A percentile compares a stretch with the other conserved stretches of the same genome.
These are phyloP conservation scores for Sequoiadendron giganteum DNA, from an alignment of 75 land plant species.

Conservation along the genomic window DNA sequence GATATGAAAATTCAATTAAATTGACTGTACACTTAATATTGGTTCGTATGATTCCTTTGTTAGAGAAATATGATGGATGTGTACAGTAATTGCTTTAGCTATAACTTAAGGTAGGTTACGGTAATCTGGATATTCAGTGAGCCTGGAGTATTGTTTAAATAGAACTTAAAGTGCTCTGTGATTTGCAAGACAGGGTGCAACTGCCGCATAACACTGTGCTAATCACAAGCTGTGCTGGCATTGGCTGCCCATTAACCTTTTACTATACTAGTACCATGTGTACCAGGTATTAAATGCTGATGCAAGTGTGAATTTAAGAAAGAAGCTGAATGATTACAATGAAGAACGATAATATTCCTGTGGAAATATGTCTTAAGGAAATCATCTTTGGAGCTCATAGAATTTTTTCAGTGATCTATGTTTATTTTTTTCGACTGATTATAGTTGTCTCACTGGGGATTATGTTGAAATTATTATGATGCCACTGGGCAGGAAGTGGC, in stretches of 20 bases:
- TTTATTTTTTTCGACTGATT: too few species aligned
- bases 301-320: not conserved
- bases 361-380: too few species aligned
- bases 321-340: too few species aligned
- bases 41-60: not conserved
- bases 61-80: not conserved
- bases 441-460: too few species aligned
- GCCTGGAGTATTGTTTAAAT: not conserved
- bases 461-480: too few species aligned
- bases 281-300: too few species aligned
- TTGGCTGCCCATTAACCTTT: not conserved
- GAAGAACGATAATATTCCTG: too few species aligned
- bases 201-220: not conserved
- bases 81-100: not conserved
- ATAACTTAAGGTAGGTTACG: not conserved
- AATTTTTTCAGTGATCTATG: too few species aligned
- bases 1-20: not conserved
- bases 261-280: not conserved
- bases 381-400: too few species aligned
- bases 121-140: not conserved
- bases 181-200: not conserved
- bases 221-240: not conserved
- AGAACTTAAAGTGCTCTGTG: not conserved
- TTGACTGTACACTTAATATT: not conserved
- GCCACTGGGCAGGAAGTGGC: too few species aligned